Evolutionary conservation across 768 basidiomycete genomes (phyloP).

Genomic region (Antrodiella citrinella): DNA sequence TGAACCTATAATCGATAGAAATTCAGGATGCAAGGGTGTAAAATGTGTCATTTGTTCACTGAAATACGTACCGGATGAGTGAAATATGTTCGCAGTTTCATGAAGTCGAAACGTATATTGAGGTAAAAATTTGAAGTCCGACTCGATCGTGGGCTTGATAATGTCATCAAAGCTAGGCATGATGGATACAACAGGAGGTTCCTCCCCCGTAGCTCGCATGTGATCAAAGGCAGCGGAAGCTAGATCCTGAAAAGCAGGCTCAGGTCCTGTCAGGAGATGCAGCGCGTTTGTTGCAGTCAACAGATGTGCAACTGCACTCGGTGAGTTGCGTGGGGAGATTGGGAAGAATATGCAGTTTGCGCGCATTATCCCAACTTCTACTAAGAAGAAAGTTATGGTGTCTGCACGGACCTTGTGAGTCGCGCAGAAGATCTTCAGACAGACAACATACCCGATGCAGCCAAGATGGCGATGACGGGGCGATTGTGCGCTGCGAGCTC

Average conservation of each 20-base stretch:
- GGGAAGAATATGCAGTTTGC: conserved; percentile 8
- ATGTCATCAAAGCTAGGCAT: conserved; percentile 12
- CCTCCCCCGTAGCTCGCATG: conserved; percentile 3
- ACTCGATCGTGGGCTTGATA: not conserved
- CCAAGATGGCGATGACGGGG: conserved; percentile 8
- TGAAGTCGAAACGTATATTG: not conserved
- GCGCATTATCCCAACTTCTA: not conserved
- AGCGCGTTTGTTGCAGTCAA: conserved; percentile 12
- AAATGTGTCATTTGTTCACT: not conserved
- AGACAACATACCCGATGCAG: conserved; percentile 2
- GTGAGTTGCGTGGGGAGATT: conserved; percentile 15
- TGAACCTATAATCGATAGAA: conserved; percentile 2
- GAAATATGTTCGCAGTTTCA: conserved; percentile 1
- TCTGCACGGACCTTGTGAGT: not conserved
- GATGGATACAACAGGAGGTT: conserved; percentile 1
- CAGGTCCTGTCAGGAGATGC: conserved; percentile 21
- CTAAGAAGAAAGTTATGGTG: not conserved
- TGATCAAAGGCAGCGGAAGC: conserved; percentile 13
- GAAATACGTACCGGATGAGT: conserved; percentile 10
- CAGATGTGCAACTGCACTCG: conserved; percentile 20
- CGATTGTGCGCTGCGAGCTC: not conserved
- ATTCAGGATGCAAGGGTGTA: not conserved
- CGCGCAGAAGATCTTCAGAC: not conserved
- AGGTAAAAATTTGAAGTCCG: not conserved
- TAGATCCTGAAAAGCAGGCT: conserved; percentile 17